Conservation (phyloP, 495 filamentous ascomycete species). For the Glonium stellatum region DNA sequence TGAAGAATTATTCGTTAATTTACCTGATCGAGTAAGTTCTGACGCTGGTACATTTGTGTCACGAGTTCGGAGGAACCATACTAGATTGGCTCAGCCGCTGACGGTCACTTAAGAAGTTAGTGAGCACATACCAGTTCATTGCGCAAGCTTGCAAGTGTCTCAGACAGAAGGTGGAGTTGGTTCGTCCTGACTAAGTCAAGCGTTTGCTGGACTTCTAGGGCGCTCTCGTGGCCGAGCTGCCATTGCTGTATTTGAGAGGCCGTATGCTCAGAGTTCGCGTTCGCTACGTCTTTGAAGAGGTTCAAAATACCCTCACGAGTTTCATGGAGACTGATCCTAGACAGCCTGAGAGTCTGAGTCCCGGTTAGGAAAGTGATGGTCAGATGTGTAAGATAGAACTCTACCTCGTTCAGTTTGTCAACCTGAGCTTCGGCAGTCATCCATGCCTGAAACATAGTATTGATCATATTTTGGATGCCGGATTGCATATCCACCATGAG, state of each 20-base stretch:
- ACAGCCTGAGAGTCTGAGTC: not conserved
- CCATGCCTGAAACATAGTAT: not conserved
- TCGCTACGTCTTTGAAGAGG: not conserved
- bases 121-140: not conserved
- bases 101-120: too few species aligned
- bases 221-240: not conserved
- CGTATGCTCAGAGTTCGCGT: not conserved
- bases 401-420: not conserved
- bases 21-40: constrained; percentile 1
- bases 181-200: not conserved
- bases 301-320: not conserved
- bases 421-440: not conserved
- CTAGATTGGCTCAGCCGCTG: not conserved
- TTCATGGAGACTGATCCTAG: not conserved
- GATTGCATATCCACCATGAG: not conserved
- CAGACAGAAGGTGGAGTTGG: not conserved
- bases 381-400: not conserved
- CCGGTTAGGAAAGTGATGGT: not conserved
- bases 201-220: not conserved
- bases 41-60: not conserved
- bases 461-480: not conserved
- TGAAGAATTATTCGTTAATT: not conserved
- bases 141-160: not conserved
- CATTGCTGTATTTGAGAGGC: not conserved
- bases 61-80: not conserved